Conservation (phyloP, 1,284 basidiomycete genomes). For the Boletus smithii region DNA sequence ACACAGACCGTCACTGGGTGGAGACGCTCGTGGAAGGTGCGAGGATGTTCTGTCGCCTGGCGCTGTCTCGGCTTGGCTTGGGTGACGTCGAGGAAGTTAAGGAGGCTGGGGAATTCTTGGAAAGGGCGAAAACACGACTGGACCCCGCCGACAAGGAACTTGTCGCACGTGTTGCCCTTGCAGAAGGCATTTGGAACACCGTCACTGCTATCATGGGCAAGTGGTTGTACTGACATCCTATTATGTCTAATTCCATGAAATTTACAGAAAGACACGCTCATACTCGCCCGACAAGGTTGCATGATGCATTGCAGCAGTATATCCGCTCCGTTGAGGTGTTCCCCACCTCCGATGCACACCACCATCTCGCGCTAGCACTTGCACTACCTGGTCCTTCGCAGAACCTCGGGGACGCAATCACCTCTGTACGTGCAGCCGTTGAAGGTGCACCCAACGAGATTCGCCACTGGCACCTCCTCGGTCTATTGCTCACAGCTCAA, state of each 20-base stretch:
- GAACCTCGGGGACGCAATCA: slow-evolving; percentile 66
- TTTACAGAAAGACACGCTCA: slow-evolving; percentile 60
- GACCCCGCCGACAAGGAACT: slow-evolving; percentile 45
- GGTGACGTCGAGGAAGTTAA: slow-evolving; percentile 48
- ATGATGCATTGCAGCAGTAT: slow-evolving; percentile 58
- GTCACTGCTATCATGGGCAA: slow-evolving; percentile 60
- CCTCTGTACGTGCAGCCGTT: slow-evolving; percentile 70
- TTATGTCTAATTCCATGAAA: slow-evolving; percentile 1
- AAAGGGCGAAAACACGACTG: slow-evolving; percentile 54
- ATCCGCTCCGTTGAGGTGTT: slow-evolving; percentile 51
- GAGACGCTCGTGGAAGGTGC: slow-evolving; percentile 70
- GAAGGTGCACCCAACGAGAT: slow-evolving; percentile 73
- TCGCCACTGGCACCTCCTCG: slow-evolving; percentile 90
- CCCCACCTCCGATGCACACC: slow-evolving; percentile 64
- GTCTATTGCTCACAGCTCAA: slow-evolving; percentile 73
- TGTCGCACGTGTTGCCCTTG: slow-evolving; percentile 54
- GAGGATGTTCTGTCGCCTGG: slow-evolving; percentile 64
- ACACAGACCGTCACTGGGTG: slow-evolving; percentile 68
- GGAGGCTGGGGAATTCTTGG: slow-evolving; percentile 57
- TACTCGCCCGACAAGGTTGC: slow-evolving; percentile 58
- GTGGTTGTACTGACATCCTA: slow-evolving; percentile 1
- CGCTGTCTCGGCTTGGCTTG: slow-evolving; percentile 34
- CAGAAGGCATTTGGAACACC: slow-evolving; percentile 65
- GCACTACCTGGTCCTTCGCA: slow-evolving; percentile 63
- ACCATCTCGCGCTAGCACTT: slow-evolving; percentile 78